Base-by-base conservation (phyloP, 306 rosid genomes). In the Pueraria montana region DNA sequence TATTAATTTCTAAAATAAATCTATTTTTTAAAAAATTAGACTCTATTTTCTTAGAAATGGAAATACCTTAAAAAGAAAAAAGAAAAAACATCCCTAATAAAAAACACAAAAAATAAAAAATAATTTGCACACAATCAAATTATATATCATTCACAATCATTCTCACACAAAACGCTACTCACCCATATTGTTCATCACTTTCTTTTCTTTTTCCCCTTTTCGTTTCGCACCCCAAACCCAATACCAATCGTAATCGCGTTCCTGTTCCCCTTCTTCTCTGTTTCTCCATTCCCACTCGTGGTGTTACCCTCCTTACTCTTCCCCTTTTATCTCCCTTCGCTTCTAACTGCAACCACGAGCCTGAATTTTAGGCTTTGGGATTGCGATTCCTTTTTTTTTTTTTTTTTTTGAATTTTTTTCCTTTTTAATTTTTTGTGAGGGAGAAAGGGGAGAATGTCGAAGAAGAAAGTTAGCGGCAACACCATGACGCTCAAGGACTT, bases 401-500 rank as follows among this genome's bases (percentile, higher is more conserved):
- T 14, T 16, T 21, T 5, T 3, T n/a, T 11, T 72, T 7, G 3
- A n/a, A 10, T 5, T 50, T 62, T 49, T 55, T 0, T 34, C 1
- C 1, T 78, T 16, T 16, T 45, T 8, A 5, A 8, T 0, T 27
- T 55, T 68, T 45, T 43, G 12, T 58, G 45, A 32, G 74, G 42
- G 5, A 49, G 78, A 72, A 82, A 77, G 86, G 85, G 67, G 71
- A 83, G 80, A 80, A 96, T 96, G 99, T 96, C 99, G 94, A 96
- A 94, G 98, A 96, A 96, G 98, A 96, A 92, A 75, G 91, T 38
- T 21, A 89, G 89, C 82, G 98, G 98, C 45, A 94, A 88, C 74
- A 94, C 99, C 69, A 96, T 96, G 99, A 96, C 97, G 56, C 96
- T 96, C 53, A 96, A 92, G 87, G 99, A 96, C 84, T 96, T 96